phyloP scores from a whole-genome alignment of 345 rosid genomes.

The Eucalyptus polyanthemos region DNA sequence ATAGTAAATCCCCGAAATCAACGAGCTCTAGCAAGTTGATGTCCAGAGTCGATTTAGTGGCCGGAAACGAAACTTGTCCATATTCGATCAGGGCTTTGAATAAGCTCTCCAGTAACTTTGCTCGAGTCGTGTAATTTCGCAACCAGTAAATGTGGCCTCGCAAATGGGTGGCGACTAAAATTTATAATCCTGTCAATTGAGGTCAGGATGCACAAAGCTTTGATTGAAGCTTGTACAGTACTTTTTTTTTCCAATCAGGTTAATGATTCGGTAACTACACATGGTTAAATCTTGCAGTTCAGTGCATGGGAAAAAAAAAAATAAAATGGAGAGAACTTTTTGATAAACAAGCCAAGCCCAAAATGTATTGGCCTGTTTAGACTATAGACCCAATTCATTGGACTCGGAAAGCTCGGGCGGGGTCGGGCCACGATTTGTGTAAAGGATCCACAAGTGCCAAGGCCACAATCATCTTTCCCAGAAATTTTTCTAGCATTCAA shows the following conservation, averaged over 20 bases:
- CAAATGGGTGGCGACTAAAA: no score
- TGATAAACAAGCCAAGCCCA: background rate
- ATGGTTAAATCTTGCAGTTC: background rate
- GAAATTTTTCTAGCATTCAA: background rate
- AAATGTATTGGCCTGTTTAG: background rate
- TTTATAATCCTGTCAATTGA: no score
- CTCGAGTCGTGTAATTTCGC: no score
- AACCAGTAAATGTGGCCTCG: no score
- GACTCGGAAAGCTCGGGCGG: background rate
- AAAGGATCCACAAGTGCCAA: background rate
- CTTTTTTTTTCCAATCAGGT: background rate
- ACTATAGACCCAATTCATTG: background rate
- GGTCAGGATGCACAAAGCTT: no score
- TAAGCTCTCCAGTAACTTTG: no score
- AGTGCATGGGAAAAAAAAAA: background rate
- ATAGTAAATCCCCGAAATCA: background rate
- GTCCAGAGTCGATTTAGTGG: no score
- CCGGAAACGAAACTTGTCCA: no score
- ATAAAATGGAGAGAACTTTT: background rate
- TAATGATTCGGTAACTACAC: background rate
- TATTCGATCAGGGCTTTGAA: no score
- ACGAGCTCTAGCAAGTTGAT: no score
- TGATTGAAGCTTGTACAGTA: no score
- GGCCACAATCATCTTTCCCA: background rate
- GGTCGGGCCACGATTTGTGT: background rate